Evolutionary conservation across 2,329 filamentous ascomycete genomes (phyloP).

Genomic region (Cyclaneusma minus): DNA sequence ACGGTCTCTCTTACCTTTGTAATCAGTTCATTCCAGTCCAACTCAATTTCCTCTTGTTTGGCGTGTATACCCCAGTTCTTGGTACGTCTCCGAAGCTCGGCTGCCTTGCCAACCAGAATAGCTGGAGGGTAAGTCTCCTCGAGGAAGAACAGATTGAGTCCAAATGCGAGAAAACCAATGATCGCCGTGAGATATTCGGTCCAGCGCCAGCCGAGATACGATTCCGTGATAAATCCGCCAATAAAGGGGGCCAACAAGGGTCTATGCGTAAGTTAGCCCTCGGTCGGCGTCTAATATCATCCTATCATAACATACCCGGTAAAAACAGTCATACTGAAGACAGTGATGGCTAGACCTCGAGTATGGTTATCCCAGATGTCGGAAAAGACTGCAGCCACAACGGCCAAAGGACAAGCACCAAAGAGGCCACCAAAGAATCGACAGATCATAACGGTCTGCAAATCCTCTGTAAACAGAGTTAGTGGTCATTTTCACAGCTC

Average conservation of each 20-base stretch:
- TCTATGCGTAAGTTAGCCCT: too few species aligned
- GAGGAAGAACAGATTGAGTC: conserved; percentile 44
- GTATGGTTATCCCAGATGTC: conserved; percentile 55
- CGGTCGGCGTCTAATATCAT: too few species aligned
- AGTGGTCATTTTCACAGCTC: too few species aligned
- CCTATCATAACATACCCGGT: too few species aligned
- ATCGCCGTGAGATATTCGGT: conserved; percentile 48
- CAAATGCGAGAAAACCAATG: conserved; percentile 45
- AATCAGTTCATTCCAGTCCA: conserved; percentile 46
- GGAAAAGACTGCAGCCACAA: conserved; percentile 56
- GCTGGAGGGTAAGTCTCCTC: conserved; percentile 56
- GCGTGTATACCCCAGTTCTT: conserved; percentile 58
- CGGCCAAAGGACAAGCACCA: conserved; percentile 51
- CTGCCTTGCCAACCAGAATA: conserved; percentile 44
- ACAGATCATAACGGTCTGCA: conserved; percentile 54
- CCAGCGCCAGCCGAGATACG: conserved; percentile 57
- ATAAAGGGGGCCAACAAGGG: conserved; percentile 54
- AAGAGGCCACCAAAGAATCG: conserved; percentile 63
- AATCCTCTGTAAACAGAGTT: too few species aligned
- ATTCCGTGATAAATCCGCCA: conserved; percentile 49
- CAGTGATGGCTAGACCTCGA: conserved; percentile 39
- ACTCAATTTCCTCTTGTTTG: conserved; percentile 56
- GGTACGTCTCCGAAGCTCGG: conserved; percentile 45
- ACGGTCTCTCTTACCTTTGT: too few species aligned
- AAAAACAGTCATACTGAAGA: conserved; percentile 49